Base-by-base conservation (phyloP, 768 basidiomycete species). In the Tricholoma bakamatsutake region DNA sequence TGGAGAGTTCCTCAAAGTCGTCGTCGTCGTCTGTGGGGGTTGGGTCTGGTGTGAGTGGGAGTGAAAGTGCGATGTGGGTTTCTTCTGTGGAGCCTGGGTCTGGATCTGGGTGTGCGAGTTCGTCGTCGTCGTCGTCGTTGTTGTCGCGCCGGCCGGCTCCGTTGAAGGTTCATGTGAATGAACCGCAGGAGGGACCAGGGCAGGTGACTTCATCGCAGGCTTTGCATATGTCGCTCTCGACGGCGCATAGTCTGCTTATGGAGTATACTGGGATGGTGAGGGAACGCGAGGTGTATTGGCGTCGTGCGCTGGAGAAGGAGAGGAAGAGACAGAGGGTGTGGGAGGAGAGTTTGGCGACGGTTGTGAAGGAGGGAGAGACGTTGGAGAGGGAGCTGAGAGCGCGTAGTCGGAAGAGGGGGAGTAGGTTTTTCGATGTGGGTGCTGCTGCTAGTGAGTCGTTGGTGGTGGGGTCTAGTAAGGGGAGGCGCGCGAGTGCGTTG, bases 321-420 rank as follows among this genome's bases (percentile, higher is more conserved):
- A 75, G 78, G 48, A 74, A 79, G 61, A 75, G 84, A 24, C 83
- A 85, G 64, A 73, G 66, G 10, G 74, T 93, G 27, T 98, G 95
- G 95, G 94, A 96, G 70, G 87, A 93, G 71, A 95, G 90, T 67
- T 69, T 98, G 64, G 83, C 87, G 53, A 82, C 83, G 1, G 93
- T 95, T 7, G 93, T 94, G 1, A 77, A 80, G 54, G 91, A 96
- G 67, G 93, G 93, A 13, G 91, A 92, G 64, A 78, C 76, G 9
- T 77, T 95, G 18, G 95, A 98, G 73, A 72, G 73, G 55, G 92
- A 96, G 69, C 75, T 98, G 54, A 77, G 83, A 57, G 76, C 72
- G 58, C 71, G 83, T 52, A 82, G 80, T 53, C 67, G 82, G 62
- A 81, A 72, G 68, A 75, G 84, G 51, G 81, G 83, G 51, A 87